Evolutionary conservation across 139 green algal genomes (phyloP), one percentile per base, ranked within the genome.

Genomic region (Trebouxia sp.): DNA sequence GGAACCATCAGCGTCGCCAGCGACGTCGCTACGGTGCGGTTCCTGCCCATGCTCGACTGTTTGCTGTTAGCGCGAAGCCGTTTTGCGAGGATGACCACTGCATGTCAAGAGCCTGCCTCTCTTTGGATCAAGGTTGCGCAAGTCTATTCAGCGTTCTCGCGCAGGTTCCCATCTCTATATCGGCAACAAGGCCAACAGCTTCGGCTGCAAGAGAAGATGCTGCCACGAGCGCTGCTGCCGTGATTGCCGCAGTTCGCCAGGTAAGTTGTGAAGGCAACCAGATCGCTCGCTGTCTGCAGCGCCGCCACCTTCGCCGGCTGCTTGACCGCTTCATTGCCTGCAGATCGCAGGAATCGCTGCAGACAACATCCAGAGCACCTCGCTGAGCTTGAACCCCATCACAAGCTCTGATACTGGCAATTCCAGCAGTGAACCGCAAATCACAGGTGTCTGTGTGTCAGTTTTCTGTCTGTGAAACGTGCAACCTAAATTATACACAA

Each of bases 1-100:
- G 62, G 62, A 39, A 70, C 62, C n/a, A 32, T 70, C 14, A 70
- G 62, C 62, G 62, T 43, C 4, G 42, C 62, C 32, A 70, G 62
- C 32, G 62, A 70, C 17, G 62, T 70, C 12, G 62, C 62, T 5
- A 70, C 62, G 32, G 62, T 42, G 10, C 0, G 62, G 32, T 43
- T 30, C 12, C 24, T 5, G 26, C 17, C 24, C n/a, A n/a, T n/a
- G n/a, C n/a, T n/a, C n/a, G n/a, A n/a, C n/a, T n/a, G n/a, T n/a
- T n/a, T n/a, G n/a, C n/a, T n/a, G n/a, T n/a, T n/a, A n/a, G n/a
- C n/a, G n/a, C n/a, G n/a, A n/a, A n/a, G n/a, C n/a, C n/a, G n/a
- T n/a, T 65, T 65, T 26, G 53, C 6, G 20, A 22, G 24, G 5
- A 65, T 2, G 6, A 3, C 24, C 22, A 8, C 2, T 65, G 15